These are phyloP conservation scores for Jaltomata sinuosa DNA, from an alignment of 257 asterid genomes.

Conservation along the genomic window DNA sequence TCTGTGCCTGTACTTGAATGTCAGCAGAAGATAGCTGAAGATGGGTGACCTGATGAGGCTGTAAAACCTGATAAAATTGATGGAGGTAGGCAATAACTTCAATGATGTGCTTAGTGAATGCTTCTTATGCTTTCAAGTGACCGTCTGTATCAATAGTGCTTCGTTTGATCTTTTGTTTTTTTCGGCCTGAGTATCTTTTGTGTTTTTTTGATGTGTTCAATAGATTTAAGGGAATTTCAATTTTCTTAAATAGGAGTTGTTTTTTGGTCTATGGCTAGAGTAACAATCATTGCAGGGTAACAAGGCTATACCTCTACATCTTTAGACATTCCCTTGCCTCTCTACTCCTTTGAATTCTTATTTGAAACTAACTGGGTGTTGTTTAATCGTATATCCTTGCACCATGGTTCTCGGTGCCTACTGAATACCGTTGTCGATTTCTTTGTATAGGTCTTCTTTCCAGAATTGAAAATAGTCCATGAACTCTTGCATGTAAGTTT, in stretches of 20 bases:
- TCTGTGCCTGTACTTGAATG: not conserved
- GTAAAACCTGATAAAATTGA: constrained; percentile 8
- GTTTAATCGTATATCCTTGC: not conserved
- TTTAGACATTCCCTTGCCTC: not conserved
- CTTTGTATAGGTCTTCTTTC: not conserved
- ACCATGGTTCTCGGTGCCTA: not conserved
- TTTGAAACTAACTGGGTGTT: not conserved
- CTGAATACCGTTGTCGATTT: not conserved
- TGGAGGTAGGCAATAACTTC: constrained; percentile 8
- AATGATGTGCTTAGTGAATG: not conserved
- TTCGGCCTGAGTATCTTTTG: not conserved
- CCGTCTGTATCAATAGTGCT: not conserved
- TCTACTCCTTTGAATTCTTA: not conserved
- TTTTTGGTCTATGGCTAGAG: not conserved
- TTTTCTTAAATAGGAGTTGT: not conserved
- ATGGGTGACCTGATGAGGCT: constrained; percentile 4
- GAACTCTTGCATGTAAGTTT: not conserved
- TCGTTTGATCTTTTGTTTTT: not conserved
- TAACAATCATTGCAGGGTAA: not conserved
- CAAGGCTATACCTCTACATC: not conserved
- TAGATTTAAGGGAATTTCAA: not conserved
- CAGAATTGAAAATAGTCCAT: not conserved
- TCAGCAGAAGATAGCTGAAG: constrained; percentile 19
- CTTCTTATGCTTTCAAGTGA: not conserved
- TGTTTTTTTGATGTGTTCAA: not conserved